A percentile compares a stretch with the other conserved stretches of the same genome.
Conservation (phyloP, 2,329 filamentous ascomycete genomes). For the Xylaria sp. region DNA sequence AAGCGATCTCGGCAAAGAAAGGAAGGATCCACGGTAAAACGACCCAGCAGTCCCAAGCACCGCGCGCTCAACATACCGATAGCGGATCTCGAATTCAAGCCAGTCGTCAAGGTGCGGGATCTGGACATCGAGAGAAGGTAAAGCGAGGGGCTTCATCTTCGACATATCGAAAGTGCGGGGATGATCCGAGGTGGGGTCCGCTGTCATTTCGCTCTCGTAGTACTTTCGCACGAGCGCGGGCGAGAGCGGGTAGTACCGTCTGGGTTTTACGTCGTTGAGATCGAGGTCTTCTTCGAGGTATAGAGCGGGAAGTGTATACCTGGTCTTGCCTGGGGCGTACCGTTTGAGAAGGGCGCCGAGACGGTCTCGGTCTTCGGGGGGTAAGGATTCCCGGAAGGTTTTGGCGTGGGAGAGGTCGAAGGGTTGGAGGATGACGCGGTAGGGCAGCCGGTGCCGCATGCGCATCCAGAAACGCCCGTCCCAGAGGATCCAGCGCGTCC, state of each 20-base stretch:
- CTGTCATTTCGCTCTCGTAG: background rate
- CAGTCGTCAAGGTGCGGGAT: constrained; percentile 60
- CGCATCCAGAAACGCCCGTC: constrained; percentile 73
- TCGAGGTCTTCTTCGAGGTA: constrained; percentile 58
- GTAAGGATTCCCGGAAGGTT: constrained; percentile 60
- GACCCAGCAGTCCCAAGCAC: constrained; percentile 50
- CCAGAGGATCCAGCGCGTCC: constrained; percentile 58
- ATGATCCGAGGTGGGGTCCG: constrained; percentile 22
- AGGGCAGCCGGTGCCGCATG: constrained; percentile 57
- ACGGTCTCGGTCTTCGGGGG: constrained; percentile 47
- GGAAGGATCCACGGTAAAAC: constrained; percentile 14
- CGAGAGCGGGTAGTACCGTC: constrained; percentile 38
- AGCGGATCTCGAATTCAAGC: constrained; percentile 63
- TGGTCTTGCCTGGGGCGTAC: constrained; percentile 65
- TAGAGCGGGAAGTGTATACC: constrained; percentile 66
- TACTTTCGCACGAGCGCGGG: background rate
- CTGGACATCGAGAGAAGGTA: constrained; percentile 64
- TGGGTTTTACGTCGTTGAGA: constrained; percentile 33
- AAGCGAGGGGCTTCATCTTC: constrained; percentile 59
- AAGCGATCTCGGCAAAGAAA: background rate
- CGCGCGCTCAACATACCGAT: constrained; percentile 60
- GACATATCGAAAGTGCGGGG: constrained; percentile 35
- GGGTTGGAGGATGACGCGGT: constrained; percentile 58
- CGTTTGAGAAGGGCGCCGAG: constrained; percentile 59
- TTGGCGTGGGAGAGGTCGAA: constrained; percentile 59